Evolutionary conservation across 2,329 filamentous ascomycete species (phyloP).

Genomic region (Xylariales sp.): DNA sequence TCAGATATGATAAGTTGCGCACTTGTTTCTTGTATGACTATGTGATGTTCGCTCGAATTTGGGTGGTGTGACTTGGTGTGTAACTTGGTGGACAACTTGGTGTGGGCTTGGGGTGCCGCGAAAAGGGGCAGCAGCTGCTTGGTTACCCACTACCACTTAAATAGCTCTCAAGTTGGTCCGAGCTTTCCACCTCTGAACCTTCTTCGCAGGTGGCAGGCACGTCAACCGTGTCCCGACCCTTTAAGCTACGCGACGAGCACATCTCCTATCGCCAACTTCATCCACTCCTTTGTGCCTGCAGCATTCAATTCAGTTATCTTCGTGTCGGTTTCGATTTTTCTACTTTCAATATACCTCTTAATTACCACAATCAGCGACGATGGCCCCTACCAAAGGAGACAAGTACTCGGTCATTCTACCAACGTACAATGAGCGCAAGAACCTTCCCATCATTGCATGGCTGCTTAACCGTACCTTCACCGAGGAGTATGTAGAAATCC

Average conservation of each 20-base stretch:
- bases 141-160: too few species aligned
- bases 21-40: too few species aligned
- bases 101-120: too few species aligned
- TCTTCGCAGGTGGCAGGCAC: constrained; percentile 51
- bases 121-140: too few species aligned
- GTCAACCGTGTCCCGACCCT: constrained; percentile 8
- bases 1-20: too few species aligned
- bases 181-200: constrained; percentile 56
- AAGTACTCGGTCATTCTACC: constrained; percentile 97
- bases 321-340: constrained; percentile 5
- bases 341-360: not conserved
- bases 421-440: constrained; percentile 97
- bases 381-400: constrained; percentile 52
- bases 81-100: too few species aligned
- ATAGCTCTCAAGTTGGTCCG: too few species aligned
- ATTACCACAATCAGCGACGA: constrained; percentile 23
- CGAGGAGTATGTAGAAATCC: constrained; percentile 60
- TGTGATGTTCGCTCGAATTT: too few species aligned
- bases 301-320: not conserved
- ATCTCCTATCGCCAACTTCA: constrained; percentile 9
- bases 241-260: constrained; percentile 2
- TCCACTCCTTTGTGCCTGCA: constrained; percentile 9
- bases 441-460: constrained; percentile 94
- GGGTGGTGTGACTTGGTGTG: too few species aligned
- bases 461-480: constrained; percentile 89